Conservation (phyloP, 116 monocot genomes). For the Zostera marina region DNA sequence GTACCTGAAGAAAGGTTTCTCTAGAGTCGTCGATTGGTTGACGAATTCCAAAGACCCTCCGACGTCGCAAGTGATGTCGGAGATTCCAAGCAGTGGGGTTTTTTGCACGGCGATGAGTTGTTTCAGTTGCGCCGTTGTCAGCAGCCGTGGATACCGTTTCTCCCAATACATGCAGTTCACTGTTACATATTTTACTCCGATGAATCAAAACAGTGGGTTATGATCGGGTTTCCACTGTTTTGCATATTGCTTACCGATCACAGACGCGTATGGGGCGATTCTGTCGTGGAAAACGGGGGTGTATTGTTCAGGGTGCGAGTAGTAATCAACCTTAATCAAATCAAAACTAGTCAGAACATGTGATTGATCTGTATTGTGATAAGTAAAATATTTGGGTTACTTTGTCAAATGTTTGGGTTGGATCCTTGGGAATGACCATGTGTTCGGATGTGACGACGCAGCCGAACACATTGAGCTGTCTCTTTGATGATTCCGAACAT, state of each 20-base stretch:
- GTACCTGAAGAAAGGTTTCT: conserved; percentile 96
- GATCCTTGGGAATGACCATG: conserved; percentile 73
- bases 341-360: no score
- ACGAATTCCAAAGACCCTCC: conserved; percentile 90
- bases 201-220: no score
- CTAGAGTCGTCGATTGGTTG: conserved; percentile 54
- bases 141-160: conserved; percentile 70
- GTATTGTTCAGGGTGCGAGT: conserved; percentile 91
- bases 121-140: conserved; percentile 53
- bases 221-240: no score
- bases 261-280: conserved; percentile 85
- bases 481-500: conserved; percentile 25
- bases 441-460: conserved; percentile 70
- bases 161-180: conserved; percentile 99
- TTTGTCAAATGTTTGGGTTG: conserved; percentile 43
- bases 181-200: no score
- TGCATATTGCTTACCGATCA: conserved; percentile 66
- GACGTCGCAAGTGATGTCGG: conserved; percentile 94
- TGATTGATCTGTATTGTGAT: no score
- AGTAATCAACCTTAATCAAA: conserved; percentile 91
- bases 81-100: conserved; percentile 70
- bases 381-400: no score
- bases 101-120: no score
- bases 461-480: conserved; percentile 77
- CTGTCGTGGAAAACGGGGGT: conserved; percentile 74